Percentiles rank a stretch among this genome's conserved stretches.
Evolutionary conservation across 305 asterid species (phyloP).

Genomic region (Fraxinus sp.): DNA sequence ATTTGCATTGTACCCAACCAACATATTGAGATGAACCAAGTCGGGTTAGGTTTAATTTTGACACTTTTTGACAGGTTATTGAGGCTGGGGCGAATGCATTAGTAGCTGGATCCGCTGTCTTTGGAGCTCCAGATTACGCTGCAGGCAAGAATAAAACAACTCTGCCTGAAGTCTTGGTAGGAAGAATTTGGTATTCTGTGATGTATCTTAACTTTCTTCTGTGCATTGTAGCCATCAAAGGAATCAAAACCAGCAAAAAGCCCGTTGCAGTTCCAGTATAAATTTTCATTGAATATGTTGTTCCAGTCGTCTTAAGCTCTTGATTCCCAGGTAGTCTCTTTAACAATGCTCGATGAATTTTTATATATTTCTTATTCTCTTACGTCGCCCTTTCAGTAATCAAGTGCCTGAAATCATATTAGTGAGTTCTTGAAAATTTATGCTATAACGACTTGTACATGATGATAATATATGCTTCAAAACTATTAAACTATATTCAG

Average conservation of each 20-base stretch:
- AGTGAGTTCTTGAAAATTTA: not conserved
- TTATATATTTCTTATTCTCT: not conserved
- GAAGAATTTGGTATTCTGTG: not conserved
- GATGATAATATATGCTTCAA: not conserved
- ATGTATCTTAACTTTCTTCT: not conserved
- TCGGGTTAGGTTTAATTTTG: conserved; percentile 2
- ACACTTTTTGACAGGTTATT: conserved; percentile 59
- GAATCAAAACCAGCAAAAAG: conserved; percentile 93
- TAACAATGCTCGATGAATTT: not conserved
- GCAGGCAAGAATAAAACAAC: conserved; percentile 58
- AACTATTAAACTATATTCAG: not conserved
- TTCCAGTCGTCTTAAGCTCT: conserved; percentile 18
- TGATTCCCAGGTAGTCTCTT: conserved; percentile 28
- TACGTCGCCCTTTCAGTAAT: not conserved
- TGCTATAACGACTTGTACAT: not conserved
- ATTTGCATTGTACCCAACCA: not conserved
- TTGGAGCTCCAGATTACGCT: conserved; percentile 96
- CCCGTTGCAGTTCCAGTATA: conserved; percentile 75
- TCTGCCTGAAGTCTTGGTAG: not conserved
- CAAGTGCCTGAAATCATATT: not conserved
- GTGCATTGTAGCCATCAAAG: conserved; percentile 67
- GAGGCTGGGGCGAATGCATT: conserved; percentile 99
- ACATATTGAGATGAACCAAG: not conserved
- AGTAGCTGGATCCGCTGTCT: conserved; percentile 99
- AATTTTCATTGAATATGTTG: conserved; percentile 21